Percentiles rank a stretch among this genome's conserved stretches.
Conservation (phyloP, 176 grass and related monocot species). For the sorghum (Sorghum bicolor) region DNA sequence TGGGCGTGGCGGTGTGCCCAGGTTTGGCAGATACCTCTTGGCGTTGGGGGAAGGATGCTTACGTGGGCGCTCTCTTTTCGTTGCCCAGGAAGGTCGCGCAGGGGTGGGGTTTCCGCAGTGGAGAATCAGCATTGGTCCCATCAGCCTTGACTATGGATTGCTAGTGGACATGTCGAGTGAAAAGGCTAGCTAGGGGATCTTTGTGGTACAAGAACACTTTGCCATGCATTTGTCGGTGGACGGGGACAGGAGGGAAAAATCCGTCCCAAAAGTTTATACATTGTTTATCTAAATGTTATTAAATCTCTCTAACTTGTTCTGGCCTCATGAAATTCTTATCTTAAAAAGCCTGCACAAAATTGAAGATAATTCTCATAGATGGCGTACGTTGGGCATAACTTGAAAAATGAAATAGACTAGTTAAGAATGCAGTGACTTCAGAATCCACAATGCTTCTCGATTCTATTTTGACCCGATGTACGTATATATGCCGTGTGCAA, state of each 20-base stretch:
- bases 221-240: constrained; percentile 15
- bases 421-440: neutral
- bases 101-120: constrained; percentile 10
- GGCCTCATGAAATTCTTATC: too few species aligned
- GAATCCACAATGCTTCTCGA: neutral
- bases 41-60: neutral
- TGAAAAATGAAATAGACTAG: neutral
- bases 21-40: neutral
- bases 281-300: neutral
- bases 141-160: constrained; percentile 18
- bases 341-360: too few species aligned
- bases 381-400: too few species aligned
- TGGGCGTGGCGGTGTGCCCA: neutral
- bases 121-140: constrained; percentile 6
- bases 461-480: neutral
- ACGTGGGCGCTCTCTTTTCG: neutral
- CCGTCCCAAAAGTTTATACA: neutral
- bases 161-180: neutral
- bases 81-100: neutral
- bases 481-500: neutral
- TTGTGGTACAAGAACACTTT: neutral
- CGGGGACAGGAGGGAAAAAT: neutral
- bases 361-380: too few species aligned
- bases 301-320: too few species aligned
- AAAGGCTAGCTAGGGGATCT: neutral